Base-by-base conservation (phyloP, 768 basidiomycete species). In the Sporobolomyces roseus region DNA sequence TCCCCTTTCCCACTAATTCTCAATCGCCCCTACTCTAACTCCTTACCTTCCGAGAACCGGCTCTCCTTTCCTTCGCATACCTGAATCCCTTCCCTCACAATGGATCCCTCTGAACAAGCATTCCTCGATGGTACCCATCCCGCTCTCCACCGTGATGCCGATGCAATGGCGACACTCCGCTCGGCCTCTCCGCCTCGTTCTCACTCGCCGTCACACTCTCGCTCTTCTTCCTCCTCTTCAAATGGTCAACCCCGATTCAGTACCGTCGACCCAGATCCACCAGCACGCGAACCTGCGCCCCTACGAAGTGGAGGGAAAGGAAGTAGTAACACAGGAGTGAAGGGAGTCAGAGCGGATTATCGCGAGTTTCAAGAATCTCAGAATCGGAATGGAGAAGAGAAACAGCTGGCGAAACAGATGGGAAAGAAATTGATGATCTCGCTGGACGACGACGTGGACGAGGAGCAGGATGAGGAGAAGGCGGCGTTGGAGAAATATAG, bases 331-430 rank as follows among this genome's bases (percentile, higher is more conserved):
- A 76, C 75, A 27, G 75, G 75, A 30, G 72, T 73, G 23, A 76
- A 76, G 54, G 75, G 75, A n/a, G 75, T 76, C 8, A 59, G 70
- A 13, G 69, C 68, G 5, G 75, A 76, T 52, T 76, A 70, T 35
- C 5, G 61, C 17, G 66, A 68, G 54, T 58, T 52, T 41, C 49
- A 49, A n/a, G 51, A 50, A 1, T 21, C 25, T 33, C 29, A 61
- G n/a, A 19, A 21, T 30, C 49, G 29, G 16, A 7, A 32, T 5
- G 8, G 1, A 16, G 21, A 1, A 8, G 52, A 4, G 19, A 53
- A 29, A 32, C 41, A 33, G n/a, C 25, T 66, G 25, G 65, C 52
- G 33, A 29, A 25, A 59, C 35, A 59, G 45, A 30, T 49, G 45
- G 45, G 51, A 41, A 55, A 48, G 59, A 68, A 68, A 45, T 52